Evolutionary conservation across 495 filamentous ascomycete species (phyloP).

Genomic region (Trichoderma asperelloides): DNA sequence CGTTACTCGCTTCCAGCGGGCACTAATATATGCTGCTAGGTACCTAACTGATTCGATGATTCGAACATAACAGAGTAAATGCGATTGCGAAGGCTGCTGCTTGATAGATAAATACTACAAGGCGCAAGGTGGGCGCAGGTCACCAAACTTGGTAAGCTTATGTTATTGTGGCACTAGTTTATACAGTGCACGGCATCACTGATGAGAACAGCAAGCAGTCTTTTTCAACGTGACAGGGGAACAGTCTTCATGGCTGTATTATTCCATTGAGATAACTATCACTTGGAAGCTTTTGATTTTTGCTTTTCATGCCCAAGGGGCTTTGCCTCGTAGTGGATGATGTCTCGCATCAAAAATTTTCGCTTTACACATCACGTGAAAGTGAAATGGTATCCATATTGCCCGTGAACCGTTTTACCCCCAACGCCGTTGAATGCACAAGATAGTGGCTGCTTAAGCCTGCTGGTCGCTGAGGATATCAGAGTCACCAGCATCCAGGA

Average conservation of each 20-base stretch:
- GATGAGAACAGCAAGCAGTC: neutral
- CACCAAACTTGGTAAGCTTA: too few relatives aligned
- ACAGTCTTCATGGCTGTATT: slow-evolving; percentile 10
- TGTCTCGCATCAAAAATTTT: slow-evolving; percentile 6
- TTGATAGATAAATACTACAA: too few relatives aligned
- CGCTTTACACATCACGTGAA: neutral
- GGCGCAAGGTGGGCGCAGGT: too few relatives aligned
- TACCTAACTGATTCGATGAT: too few relatives aligned
- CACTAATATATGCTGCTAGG: too few relatives aligned
- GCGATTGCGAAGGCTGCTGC: too few relatives aligned
- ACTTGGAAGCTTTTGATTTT: neutral
- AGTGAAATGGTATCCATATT: slow-evolving; percentile 9
- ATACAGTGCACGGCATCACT: neutral
- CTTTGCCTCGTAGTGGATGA: neutral
- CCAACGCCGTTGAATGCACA: slow-evolving; percentile 31
- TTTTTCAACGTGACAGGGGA: slow-evolving; percentile 1
- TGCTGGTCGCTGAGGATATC: slow-evolving; percentile 77
- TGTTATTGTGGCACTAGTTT: neutral
- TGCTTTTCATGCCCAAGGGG: neutral
- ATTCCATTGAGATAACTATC: slow-evolving; percentile 8
- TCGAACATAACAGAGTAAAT: too few relatives aligned
- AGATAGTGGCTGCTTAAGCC: slow-evolving; percentile 34
- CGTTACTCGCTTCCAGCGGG: too few relatives aligned
- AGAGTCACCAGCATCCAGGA: slow-evolving; percentile 95
- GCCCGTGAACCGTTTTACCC: slow-evolving; percentile 14